Percentiles rank a stretch among this genome's conserved stretches.
Conservation (phyloP, 768 basidiomycete genomes). For the Suillus spraguei region DNA sequence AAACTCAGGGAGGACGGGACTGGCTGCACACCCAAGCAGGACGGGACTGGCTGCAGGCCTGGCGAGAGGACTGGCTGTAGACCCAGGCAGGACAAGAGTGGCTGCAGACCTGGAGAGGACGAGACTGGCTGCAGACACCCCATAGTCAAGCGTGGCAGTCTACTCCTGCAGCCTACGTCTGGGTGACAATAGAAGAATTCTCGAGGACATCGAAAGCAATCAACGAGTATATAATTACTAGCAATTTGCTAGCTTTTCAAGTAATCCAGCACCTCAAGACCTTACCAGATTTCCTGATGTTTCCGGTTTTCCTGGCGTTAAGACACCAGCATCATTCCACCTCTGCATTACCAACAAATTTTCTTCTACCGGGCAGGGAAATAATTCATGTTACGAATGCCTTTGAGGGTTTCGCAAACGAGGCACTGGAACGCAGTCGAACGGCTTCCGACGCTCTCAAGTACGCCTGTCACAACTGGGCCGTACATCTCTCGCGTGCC, state of each 20-base stretch:
- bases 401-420: not conserved
- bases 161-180: not conserved
- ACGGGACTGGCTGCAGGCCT: not conserved
- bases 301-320: not conserved
- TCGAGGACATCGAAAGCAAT: not conserved
- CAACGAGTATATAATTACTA: not conserved
- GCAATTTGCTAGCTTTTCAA: not conserved
- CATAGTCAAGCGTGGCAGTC: not conserved
- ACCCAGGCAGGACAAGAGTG: fast-evolving
- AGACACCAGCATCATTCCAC: not conserved
- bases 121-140: not conserved
- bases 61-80: not conserved
- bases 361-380: not conserved
- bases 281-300: not conserved
- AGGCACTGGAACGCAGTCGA: not conserved
- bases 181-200: not conserved
- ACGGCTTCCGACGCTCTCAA: not conserved
- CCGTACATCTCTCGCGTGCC: not conserved
- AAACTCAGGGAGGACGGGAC: too few relatives aligned
- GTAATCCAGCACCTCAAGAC: not conserved
- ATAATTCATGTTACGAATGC: not conserved
- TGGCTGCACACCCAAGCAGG: not conserved
- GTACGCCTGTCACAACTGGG: not conserved
- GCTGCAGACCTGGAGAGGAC: not conserved
- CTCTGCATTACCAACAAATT: not conserved